These are phyloP conservation scores for Chlorella ohadii DNA, from an alignment of 139 green algal species.

Conservation along the genomic window DNA sequence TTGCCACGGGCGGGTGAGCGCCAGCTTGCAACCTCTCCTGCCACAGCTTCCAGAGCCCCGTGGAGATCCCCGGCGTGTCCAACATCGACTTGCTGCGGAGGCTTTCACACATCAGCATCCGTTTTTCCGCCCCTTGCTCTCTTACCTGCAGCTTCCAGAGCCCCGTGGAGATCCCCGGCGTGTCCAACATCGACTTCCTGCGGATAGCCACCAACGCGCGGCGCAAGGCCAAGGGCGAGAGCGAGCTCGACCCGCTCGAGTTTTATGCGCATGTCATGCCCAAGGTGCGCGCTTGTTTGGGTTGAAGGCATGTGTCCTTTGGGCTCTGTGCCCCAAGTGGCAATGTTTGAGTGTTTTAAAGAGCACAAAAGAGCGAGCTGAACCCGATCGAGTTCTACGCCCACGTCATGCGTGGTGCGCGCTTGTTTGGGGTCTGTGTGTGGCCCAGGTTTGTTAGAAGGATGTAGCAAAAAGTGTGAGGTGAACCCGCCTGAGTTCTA, in stretches of 20 bases:
- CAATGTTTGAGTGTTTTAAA: too few species aligned
- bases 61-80: conserved; percentile 96
- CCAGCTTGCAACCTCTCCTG: too few species aligned
- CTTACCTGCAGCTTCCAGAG: conserved; percentile 84
- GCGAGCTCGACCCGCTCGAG: conserved; percentile 97
- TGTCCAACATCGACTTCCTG: conserved; percentile 98
- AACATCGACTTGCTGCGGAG: conserved; percentile 98
- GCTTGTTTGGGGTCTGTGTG: too few species aligned
- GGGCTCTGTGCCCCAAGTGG: too few species aligned
- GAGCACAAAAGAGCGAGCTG: conserved; percentile 91
- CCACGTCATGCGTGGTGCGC: too few species aligned
- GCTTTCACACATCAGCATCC: too few species aligned
- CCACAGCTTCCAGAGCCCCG: conserved; percentile 88
- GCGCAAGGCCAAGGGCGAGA: conserved; percentile 75
- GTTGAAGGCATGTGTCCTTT: too few species aligned
- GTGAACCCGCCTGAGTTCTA: too few species aligned
- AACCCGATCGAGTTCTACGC: conserved; percentile 98
- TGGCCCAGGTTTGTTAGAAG: too few species aligned
- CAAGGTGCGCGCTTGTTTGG: conserved; percentile 66
- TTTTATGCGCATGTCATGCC: conserved; percentile 97
- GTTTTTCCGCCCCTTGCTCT: too few species aligned
- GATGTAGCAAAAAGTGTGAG: too few species aligned
- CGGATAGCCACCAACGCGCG: conserved; percentile 93
- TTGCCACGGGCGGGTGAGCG: too few species aligned
- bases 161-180: conserved; percentile 96